Conservation (phyloP, 768 basidiomycete genomes). For the Agaricus sinodeliciosus region DNA sequence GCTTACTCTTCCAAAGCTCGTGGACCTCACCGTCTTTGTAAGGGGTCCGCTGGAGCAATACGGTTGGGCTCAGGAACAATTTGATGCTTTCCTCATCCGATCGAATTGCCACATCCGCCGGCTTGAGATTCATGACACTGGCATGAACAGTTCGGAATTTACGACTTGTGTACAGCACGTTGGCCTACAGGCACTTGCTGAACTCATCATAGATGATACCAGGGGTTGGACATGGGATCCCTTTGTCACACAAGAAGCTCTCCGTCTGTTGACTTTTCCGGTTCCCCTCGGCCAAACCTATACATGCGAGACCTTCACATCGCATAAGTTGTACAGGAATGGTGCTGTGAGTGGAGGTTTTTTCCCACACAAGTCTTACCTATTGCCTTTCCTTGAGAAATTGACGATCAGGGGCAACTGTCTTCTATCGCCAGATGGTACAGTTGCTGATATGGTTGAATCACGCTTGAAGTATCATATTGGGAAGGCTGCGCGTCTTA, state of each 20-base stretch:
- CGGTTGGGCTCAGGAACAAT: slow-evolving; percentile 26
- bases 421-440: slow-evolving; percentile 22
- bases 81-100: slow-evolving; percentile 23
- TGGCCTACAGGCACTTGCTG: slow-evolving; percentile 20
- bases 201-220: slow-evolving; percentile 26
- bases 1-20: slow-evolving; percentile 22
- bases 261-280: slow-evolving; percentile 22
- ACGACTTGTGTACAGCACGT: slow-evolving; percentile 21
- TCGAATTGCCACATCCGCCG: slow-evolving; percentile 22
- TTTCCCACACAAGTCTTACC: not conserved
- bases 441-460: slow-evolving; percentile 28
- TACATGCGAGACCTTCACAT: slow-evolving; percentile 1
- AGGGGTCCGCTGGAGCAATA: slow-evolving; percentile 22
- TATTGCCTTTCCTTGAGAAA: slow-evolving; percentile 22
- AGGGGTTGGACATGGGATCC: slow-evolving; percentile 28
- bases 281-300: not conserved
- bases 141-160: slow-evolving; percentile 23
- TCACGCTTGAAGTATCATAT: slow-evolving; percentile 23
- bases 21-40: slow-evolving; percentile 20
- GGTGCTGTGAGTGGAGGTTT: not conserved
- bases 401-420: slow-evolving; percentile 24
- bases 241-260: slow-evolving; percentile 22
- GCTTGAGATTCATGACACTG: slow-evolving; percentile 26
- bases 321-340: not conserved
- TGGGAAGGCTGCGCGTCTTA: slow-evolving; percentile 19